A percentile compares a stretch with the other conserved stretches of the same genome.
phyloP scores from a whole-genome alignment of 345 rosid species.

The Heritiera littoralis region DNA sequence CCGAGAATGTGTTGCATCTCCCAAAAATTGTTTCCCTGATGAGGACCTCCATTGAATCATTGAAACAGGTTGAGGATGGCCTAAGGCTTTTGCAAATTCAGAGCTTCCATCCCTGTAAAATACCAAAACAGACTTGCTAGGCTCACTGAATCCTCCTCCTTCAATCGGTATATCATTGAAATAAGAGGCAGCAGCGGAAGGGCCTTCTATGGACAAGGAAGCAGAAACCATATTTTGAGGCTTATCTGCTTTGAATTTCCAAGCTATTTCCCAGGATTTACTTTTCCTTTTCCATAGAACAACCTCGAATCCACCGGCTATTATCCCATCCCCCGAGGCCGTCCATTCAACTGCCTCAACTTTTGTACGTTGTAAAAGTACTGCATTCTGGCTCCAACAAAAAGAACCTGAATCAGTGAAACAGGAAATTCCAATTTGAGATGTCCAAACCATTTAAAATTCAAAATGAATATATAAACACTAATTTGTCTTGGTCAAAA shows the following conservation, averaged over 20 bases:
- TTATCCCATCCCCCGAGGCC: conserved; percentile 80
- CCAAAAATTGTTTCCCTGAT: conserved; percentile 36
- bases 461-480: background rate
- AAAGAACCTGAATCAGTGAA: conserved; percentile 92
- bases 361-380: conserved; percentile 63
- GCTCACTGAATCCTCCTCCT: conserved; percentile 40
- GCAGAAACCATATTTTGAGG: conserved; percentile 82
- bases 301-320: conserved; percentile 73
- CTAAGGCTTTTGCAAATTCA: conserved; percentile 44
- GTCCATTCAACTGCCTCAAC: conserved; percentile 90
- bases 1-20: conserved; percentile 32
- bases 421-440: conserved; percentile 42
- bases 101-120: conserved; percentile 48
- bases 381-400: conserved; percentile 96
- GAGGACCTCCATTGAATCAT: conserved; percentile 88
- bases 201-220: conserved; percentile 75
- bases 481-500: background rate
- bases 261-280: conserved; percentile 84
- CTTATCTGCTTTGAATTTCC: conserved; percentile 61
- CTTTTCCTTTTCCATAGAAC: conserved; percentile 76
- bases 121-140: conserved; percentile 51
- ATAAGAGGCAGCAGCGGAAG: conserved; percentile 64
- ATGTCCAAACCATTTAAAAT: conserved; percentile 22
- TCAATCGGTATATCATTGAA: conserved; percentile 33
- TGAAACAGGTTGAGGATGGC: conserved; percentile 73